Conservation (phyloP, 495 filamentous ascomycete genomes). For the Acidomyces sp. region DNA sequence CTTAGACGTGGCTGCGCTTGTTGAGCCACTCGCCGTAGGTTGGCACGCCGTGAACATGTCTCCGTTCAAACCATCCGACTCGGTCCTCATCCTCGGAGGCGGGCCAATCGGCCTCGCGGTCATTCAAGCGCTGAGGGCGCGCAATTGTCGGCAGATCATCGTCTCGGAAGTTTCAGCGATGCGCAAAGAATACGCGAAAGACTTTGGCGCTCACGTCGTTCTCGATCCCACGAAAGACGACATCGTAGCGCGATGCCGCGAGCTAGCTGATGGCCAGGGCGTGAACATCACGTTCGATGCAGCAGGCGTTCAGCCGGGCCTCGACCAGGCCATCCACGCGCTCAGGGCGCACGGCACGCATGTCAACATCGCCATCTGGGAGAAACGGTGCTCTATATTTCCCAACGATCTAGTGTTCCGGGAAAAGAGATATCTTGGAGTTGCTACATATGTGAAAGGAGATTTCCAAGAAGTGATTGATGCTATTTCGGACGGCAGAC, state of each 20-base stretch:
- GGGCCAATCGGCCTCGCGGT: slow-evolving; percentile 52
- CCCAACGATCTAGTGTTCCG: slow-evolving; percentile 44
- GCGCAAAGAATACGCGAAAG: slow-evolving; percentile 37
- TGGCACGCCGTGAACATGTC: slow-evolving; percentile 52
- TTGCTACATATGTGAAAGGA: slow-evolving; percentile 41
- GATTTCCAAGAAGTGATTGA: slow-evolving; percentile 44
- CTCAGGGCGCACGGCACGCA: slow-evolving; percentile 42
- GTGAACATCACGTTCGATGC: slow-evolving; percentile 45
- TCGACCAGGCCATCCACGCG: slow-evolving; percentile 38
- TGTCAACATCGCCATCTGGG: slow-evolving; percentile 53
- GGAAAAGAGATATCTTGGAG: slow-evolving; percentile 43
- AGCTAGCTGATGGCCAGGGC: slow-evolving; percentile 37
- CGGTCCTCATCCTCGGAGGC: slow-evolving; percentile 44
- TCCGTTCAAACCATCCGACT: slow-evolving; percentile 37
- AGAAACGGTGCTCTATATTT: slow-evolving; percentile 35
- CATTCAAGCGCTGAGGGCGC: slow-evolving; percentile 42
- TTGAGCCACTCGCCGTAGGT: slow-evolving; percentile 51
- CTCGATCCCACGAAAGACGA: slow-evolving; percentile 44
- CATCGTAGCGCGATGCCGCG: slow-evolving; percentile 33
- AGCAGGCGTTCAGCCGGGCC: slow-evolving; percentile 41
- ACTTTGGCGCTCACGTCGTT: slow-evolving; percentile 42
- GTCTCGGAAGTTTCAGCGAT: slow-evolving; percentile 40
- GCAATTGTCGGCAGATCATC: slow-evolving; percentile 39
- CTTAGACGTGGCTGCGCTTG: slow-evolving; percentile 41
- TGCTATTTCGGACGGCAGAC: slow-evolving; percentile 38